Conservation (phyloP, 306 rosid genomes). For the Sicyos baderoa region DNA sequence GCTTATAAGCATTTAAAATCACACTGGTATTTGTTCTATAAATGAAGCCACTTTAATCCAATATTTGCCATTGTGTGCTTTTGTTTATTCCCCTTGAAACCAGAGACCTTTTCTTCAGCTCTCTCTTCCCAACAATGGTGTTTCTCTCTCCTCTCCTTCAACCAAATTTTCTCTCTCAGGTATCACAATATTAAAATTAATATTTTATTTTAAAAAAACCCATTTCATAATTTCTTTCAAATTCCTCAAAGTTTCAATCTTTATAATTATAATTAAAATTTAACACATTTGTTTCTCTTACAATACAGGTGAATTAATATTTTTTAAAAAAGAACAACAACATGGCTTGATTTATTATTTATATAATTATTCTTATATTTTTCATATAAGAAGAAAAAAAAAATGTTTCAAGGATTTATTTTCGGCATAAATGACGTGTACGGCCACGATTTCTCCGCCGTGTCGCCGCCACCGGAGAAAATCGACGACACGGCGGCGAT, state of each 20-base stretch:
- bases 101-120: not conserved
- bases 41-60: conserved; percentile 14
- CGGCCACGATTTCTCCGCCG: conserved; percentile 14
- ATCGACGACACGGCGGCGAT: conserved; percentile 17
- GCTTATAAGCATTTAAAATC: not conserved
- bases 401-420: conserved; percentile 11
- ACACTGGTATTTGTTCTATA: conserved; percentile 10
- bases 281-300: not conserved
- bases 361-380: not conserved
- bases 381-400: not conserved
- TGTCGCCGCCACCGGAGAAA: not conserved
- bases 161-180: not conserved
- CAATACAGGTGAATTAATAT: not conserved
- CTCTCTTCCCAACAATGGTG: conserved; percentile 14
- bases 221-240: not conserved
- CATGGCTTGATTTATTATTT: not conserved
- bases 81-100: conserved; percentile 9
- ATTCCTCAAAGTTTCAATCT: not conserved
- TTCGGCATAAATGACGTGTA: not conserved
- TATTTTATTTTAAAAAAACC: not conserved
- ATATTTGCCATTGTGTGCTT: not conserved
- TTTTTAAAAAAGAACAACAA: not conserved
- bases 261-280: not conserved
- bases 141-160: not conserved
- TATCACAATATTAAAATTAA: not conserved